Evolutionary conservation across 2,329 filamentous ascomycete genomes (phyloP).

Genomic region (Monosporascus cannonballus): DNA sequence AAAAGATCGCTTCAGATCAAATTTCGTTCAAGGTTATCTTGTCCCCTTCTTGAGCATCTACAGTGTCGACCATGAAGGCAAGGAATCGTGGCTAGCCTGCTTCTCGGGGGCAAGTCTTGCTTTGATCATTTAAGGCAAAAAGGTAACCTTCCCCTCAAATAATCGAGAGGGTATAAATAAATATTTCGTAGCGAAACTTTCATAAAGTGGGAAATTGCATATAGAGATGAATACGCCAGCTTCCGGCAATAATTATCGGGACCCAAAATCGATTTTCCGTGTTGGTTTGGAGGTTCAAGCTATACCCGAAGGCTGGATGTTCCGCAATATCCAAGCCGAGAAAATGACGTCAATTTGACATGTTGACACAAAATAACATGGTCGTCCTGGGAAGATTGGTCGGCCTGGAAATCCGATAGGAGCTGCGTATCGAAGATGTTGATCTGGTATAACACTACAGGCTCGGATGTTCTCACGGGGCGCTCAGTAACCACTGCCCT

Average conservation of each 20-base stretch:
- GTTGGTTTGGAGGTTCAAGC: slow-evolving; percentile 8
- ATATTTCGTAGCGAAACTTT: not conserved
- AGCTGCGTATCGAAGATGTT: not conserved
- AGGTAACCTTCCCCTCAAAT: not conserved
- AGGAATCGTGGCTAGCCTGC: not conserved
- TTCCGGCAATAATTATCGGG: slow-evolving; percentile 4
- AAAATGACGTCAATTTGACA: slow-evolving; percentile 7
- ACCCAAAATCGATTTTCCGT: slow-evolving; percentile 10
- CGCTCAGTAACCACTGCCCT: not conserved
- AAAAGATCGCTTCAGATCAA: slow-evolving; percentile 37
- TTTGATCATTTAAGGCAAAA: not conserved
- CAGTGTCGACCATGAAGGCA: not conserved
- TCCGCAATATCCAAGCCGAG: slow-evolving; percentile 11
- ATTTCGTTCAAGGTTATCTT: slow-evolving; percentile 24
- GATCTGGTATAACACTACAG: not conserved
- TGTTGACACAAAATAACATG: slow-evolving; percentile 3
- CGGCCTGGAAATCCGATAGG: not conserved
- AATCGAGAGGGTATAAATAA: not conserved
- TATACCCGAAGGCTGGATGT: slow-evolving; percentile 12
- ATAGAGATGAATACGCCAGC: slow-evolving; percentile 8
- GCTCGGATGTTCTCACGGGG: not conserved
- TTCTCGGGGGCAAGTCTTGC: not conserved
- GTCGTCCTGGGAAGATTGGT: not conserved
- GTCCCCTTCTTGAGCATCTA: not conserved
- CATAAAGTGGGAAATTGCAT: slow-evolving; percentile 8